phyloP scores from a whole-genome alignment of 306 rosid genomes.

The Senna siamea region DNA sequence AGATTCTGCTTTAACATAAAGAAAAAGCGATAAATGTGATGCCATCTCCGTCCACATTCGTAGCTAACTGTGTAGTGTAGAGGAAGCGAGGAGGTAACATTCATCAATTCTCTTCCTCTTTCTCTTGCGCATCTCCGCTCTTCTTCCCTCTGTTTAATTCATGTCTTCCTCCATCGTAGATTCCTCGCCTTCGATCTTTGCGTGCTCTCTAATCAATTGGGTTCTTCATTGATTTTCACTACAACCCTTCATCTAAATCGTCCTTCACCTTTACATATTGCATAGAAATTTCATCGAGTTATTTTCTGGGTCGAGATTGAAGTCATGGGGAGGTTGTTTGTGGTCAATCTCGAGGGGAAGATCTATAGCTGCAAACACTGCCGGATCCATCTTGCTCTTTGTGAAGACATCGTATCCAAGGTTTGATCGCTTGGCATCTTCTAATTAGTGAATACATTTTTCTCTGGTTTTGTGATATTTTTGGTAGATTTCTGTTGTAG shows the following conservation, averaged over 20 bases:
- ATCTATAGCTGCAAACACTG: slow-evolving; percentile 90
- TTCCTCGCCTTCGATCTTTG: slow-evolving; percentile 38
- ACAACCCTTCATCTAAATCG: slow-evolving; percentile 36
- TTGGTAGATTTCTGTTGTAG: slow-evolving; percentile 14
- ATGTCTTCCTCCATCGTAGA: slow-evolving; percentile 5
- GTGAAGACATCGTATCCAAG: slow-evolving; percentile 77
- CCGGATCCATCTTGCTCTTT: slow-evolving; percentile 78
- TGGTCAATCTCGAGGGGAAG: slow-evolving; percentile 75
- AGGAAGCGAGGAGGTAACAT: slow-evolving; percentile 48
- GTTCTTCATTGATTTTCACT: slow-evolving; percentile 35
- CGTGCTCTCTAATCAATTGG: slow-evolving; percentile 31
- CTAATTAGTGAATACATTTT: slow-evolving; percentile 16
- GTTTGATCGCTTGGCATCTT: slow-evolving; percentile 44
- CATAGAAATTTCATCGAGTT: slow-evolving; percentile 9
- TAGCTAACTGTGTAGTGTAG: slow-evolving; percentile 49
- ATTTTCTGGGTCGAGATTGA: slow-evolving; percentile 4
- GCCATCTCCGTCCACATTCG: slow-evolving; percentile 65
- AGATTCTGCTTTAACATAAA: slow-evolving; percentile 41
- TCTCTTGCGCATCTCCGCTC: slow-evolving; percentile 9
- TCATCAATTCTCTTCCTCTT: slow-evolving; percentile 40
- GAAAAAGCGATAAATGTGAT: slow-evolving; percentile 43
- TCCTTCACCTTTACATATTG: slow-evolving; percentile 18
- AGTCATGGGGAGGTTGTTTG: slow-evolving; percentile 85
- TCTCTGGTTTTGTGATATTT: slow-evolving; percentile 7
- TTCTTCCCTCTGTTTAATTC: slow-evolving; percentile 24